These are phyloP conservation scores for Chimonanthus salicifolius DNA, from an alignment of 164 flowering plant species.

Conservation along the genomic window DNA sequence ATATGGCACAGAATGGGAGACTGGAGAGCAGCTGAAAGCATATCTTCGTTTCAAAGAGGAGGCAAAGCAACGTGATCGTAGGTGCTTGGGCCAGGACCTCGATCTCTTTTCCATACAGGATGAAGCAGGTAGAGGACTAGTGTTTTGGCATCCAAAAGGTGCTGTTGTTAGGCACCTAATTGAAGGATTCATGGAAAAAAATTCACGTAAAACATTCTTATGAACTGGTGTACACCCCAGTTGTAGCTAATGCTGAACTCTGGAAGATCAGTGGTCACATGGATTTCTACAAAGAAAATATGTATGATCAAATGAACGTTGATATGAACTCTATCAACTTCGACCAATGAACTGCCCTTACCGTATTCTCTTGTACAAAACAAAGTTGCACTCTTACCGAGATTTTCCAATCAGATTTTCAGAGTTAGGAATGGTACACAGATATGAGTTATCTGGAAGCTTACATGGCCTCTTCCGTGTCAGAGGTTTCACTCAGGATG, in stretches of 20 bases:
- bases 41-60: constrained; percentile 87
- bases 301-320: constrained; percentile 90
- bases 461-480: constrained; percentile 98
- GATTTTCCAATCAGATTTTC: constrained; percentile 95
- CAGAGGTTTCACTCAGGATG: constrained; percentile 99
- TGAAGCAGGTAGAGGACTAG: constrained; percentile 97
- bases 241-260: constrained; percentile 90
- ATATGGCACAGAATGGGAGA: constrained; percentile 97
- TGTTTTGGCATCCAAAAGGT: constrained; percentile 98
- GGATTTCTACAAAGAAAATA: constrained; percentile 90
- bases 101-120: constrained; percentile 97
- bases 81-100: constrained; percentile 91
- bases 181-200: constrained; percentile 89
- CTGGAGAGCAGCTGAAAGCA: constrained; percentile 82
- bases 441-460: constrained; percentile 94
- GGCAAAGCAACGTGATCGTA: constrained; percentile 90
- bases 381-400: constrained; percentile 75
- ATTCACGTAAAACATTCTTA: constrained; percentile 66
- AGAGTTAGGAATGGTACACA: constrained; percentile 91
- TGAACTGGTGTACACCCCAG: constrained; percentile 84
- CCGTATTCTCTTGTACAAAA: constrained; percentile 79
- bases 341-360: constrained; percentile 99
- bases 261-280: constrained; percentile 95
- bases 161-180: constrained; percentile 77
- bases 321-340: constrained; percentile 91